phyloP scores from a whole-genome alignment of 352 stramenopile species.

The Globisporangium viniferum region DNA sequence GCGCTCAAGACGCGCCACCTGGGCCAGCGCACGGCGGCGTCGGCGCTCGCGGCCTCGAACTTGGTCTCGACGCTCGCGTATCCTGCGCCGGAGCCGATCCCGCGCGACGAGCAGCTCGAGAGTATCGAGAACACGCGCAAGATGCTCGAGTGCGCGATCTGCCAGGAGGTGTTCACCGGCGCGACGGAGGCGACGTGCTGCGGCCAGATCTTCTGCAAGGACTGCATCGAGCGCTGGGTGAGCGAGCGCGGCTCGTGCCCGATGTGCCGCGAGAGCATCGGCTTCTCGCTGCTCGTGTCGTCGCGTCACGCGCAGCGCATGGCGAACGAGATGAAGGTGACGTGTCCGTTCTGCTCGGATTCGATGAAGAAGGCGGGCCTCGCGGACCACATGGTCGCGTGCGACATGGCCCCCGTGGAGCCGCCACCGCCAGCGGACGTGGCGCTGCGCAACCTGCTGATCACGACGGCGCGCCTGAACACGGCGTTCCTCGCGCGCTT shows the following conservation, averaged over 20 bases:
- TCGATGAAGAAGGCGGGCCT: constrained; percentile 75
- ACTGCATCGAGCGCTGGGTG: constrained; percentile 82
- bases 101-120: constrained; percentile 75
- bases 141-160: constrained; percentile 87
- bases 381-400: constrained; percentile 55
- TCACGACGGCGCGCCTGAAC: constrained; percentile 59
- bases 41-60: constrained; percentile 69
- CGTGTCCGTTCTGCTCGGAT: constrained; percentile 58
- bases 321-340: constrained; percentile 84
- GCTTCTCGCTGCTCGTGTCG: constrained; percentile 57
- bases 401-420: constrained; percentile 68
- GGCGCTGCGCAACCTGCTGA: constrained; percentile 54
- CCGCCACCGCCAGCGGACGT: constrained; percentile 71
- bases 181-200: constrained; percentile 80
- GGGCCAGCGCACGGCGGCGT: constrained; percentile 73
- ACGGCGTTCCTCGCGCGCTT: constrained; percentile 51
- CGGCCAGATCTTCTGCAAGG: constrained; percentile 83
- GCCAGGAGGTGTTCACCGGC: constrained; percentile 74
- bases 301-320: constrained; percentile 78
- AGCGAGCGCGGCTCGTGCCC: constrained; percentile 76
- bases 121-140: constrained; percentile 77
- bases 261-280: constrained; percentile 77
- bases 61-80: constrained; percentile 70
- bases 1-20: constrained; percentile 75
- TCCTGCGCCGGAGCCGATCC: constrained; percentile 44